Evolutionary conservation across 257 asterid species (phyloP).

Genomic region (Asclepias syriaca): DNA sequence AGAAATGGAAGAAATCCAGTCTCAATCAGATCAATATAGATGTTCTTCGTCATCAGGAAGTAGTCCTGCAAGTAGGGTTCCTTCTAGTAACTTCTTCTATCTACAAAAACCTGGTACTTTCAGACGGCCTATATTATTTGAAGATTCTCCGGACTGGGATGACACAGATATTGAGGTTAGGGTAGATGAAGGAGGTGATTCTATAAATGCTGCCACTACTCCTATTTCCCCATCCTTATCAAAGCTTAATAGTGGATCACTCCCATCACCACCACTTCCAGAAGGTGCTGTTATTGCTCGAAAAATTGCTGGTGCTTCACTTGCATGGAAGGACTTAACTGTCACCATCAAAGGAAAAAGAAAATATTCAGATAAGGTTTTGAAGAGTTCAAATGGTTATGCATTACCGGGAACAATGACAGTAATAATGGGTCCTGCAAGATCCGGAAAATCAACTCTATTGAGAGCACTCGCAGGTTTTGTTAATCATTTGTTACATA

Average conservation of each 20-base stretch:
- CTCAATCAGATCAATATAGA: conserved; percentile 87
- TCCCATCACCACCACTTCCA: conserved; percentile 84
- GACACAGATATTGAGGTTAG: conserved; percentile 79
- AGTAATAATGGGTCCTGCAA: conserved; percentile 98
- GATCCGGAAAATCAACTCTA: conserved; percentile 97
- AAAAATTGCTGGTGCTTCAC: conserved; percentile 75
- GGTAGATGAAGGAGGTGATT: conserved; percentile 80
- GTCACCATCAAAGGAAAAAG: conserved; percentile 88
- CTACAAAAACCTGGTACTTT: conserved; percentile 80
- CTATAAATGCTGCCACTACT: conserved; percentile 70
- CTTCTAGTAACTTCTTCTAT: conserved; percentile 93
- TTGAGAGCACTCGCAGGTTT: conserved; percentile 92
- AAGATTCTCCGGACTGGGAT: conserved; percentile 97
- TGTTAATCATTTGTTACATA: conserved; percentile 6
- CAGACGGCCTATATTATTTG: conserved; percentile 89
- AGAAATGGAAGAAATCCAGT: conserved; percentile 92
- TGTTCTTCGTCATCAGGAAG: conserved; percentile 97
- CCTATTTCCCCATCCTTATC: conserved; percentile 87
- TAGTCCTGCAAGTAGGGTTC: conserved; percentile 91
- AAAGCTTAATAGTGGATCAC: conserved; percentile 74
- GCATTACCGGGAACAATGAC: conserved; percentile 99
- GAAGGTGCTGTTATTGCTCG: conserved; percentile 59
- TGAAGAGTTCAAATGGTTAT: conserved; percentile 89
- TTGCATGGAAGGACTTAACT: conserved; percentile 96
- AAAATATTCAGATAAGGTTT: conserved; percentile 81